These are phyloP conservation scores for Huntiella bhutanensis DNA, from an alignment of 2,329 filamentous ascomycete species.

Conservation along the genomic window DNA sequence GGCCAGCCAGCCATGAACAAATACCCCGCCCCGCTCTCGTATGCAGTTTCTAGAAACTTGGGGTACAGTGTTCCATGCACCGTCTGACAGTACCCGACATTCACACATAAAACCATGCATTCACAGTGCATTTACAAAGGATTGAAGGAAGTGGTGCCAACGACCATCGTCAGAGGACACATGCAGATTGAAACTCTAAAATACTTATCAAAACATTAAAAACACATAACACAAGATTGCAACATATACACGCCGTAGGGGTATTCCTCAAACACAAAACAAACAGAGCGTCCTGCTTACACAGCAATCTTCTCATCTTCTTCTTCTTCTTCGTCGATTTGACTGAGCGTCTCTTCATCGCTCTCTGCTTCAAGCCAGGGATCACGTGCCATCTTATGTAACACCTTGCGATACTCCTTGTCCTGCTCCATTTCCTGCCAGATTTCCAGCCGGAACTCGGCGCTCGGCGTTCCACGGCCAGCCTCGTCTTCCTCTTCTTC, in stretches of 20 bases:
- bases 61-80: too few species aligned
- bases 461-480: slow-evolving; percentile 6
- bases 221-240: neutral
- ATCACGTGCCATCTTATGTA: slow-evolving; percentile 24
- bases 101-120: too few species aligned
- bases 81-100: too few species aligned
- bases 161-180: neutral
- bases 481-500: slow-evolving; percentile 8
- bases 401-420: slow-evolving; percentile 22
- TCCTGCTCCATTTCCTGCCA: slow-evolving; percentile 42
- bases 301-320: slow-evolving; percentile 1
- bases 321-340: slow-evolving; percentile 7
- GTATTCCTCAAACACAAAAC: neutral
- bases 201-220: neutral
- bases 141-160: too few species aligned
- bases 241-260: too few species aligned
- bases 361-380: slow-evolving; percentile 6
- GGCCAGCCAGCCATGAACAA: too few species aligned
- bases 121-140: too few species aligned
- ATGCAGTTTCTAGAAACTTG: too few species aligned
- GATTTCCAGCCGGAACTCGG: slow-evolving; percentile 32
- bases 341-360: slow-evolving; percentile 1
- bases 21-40: too few species aligned
- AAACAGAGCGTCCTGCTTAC: neutral
- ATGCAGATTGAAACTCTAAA: neutral